Conservation (phyloP, 805 yeast species). For the Teunomyces aglyptinius region DNA sequence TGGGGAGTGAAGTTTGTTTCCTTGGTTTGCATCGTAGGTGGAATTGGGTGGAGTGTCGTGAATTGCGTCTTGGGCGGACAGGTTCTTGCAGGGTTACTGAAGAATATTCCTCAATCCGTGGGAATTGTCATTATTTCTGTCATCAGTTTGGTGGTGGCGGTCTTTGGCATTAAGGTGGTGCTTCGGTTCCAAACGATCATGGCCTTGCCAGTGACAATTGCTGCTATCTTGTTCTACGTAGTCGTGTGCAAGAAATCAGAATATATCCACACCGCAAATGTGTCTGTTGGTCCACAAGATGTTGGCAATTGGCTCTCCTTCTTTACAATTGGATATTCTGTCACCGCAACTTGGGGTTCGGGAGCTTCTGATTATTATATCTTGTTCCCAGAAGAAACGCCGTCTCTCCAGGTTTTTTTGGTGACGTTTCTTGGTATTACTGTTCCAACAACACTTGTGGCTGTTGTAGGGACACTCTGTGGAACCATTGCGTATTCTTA, state of each 20-base stretch:
- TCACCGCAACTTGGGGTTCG: slow-evolving; percentile 36
- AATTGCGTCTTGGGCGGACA: slow-evolving; percentile 40
- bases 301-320: slow-evolving; percentile 35
- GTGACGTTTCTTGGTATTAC: slow-evolving; percentile 26
- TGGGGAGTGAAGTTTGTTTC: slow-evolving; percentile 36
- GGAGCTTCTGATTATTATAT: slow-evolving; percentile 36
- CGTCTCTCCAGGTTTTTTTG: slow-evolving; percentile 22
- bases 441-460: slow-evolving; percentile 71
- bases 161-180: slow-evolving; percentile 32
- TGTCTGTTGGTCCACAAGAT: slow-evolving; percentile 9
- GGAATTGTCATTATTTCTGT: slow-evolving; percentile 31
- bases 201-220: slow-evolving; percentile 30
- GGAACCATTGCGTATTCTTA: slow-evolving; percentile 63
- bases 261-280: slow-evolving; percentile 19
- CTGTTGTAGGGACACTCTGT: slow-evolving; percentile 66
- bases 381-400: slow-evolving; percentile 30
- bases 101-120: slow-evolving; percentile 23
- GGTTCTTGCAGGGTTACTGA: slow-evolving; percentile 25
- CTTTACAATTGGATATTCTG: slow-evolving; percentile 35
- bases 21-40: slow-evolving; percentile 29
- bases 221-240: slow-evolving; percentile 29
- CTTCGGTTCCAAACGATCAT: slow-evolving; percentile 27
- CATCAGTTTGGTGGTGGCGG: slow-evolving; percentile 26
- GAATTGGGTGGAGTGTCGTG: slow-evolving; percentile 39
- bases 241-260: slow-evolving; percentile 25